These are phyloP conservation scores for Russula virescens DNA, from an alignment of 768 basidiomycete species.

Conservation along the genomic window DNA sequence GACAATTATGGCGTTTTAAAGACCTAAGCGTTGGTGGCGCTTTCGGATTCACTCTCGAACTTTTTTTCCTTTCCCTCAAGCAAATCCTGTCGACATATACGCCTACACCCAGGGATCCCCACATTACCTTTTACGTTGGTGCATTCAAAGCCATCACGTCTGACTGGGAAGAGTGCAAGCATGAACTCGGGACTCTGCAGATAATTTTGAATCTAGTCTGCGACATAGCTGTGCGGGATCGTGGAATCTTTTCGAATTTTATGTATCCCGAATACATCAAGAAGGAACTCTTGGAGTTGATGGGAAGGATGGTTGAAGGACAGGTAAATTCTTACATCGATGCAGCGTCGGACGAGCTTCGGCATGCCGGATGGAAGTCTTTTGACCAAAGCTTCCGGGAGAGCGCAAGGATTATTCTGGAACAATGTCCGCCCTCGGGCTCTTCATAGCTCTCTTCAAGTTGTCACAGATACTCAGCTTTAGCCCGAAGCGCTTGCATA, in stretches of 20 bases:
- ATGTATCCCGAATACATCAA: neutral
- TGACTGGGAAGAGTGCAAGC: neutral
- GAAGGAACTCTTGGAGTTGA: slow-evolving; percentile 1
- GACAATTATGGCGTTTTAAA: slow-evolving; percentile 2
- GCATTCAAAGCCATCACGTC: slow-evolving; percentile 7
- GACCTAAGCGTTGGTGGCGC: neutral
- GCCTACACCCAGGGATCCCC: neutral
- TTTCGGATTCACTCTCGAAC: slow-evolving; percentile 3
- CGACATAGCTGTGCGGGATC: neutral
- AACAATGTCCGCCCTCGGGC: too few species aligned
- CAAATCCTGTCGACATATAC: neutral
- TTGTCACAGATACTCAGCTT: too few species aligned
- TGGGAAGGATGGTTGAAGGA: neutral
- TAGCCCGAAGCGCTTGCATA: too few species aligned
- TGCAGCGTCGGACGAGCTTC: neutral
- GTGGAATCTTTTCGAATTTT: neutral
- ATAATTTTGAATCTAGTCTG: neutral
- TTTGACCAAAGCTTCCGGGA: neutral
- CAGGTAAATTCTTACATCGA: neutral
- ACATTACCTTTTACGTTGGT: neutral
- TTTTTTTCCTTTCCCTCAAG: neutral
- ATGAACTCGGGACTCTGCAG: neutral
- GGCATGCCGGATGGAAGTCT: neutral
- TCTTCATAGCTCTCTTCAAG: too few species aligned
- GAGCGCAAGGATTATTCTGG: neutral